Base-by-base conservation (phyloP, 257 asterid genomes). In the Solanum peruvianum region DNA sequence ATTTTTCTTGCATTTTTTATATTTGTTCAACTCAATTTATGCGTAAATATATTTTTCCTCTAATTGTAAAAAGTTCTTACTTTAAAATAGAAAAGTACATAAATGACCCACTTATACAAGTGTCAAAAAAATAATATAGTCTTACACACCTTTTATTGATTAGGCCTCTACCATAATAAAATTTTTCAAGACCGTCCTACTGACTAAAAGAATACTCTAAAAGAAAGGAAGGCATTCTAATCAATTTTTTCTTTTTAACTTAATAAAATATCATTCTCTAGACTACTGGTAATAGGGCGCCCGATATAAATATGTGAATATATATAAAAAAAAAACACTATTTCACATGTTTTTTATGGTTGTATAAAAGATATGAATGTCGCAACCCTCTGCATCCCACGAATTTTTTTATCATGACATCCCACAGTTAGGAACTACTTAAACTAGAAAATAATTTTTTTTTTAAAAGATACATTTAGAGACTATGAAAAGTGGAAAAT, bases 361-460 rank as follows among this genome's bases (percentile, higher is more conserved):
- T 85, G 91, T 49, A 87, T 93, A 95, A 20, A 92, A 89, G 86
- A 92, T 27, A 88, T 94, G 96, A 58, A 91, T 88, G 35, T 92
- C 93, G 14, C 89, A 91, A 83, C 95, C 92, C 86, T 93, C 94
- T 20, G 95, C 90, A 76, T 92, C 95, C 96, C 98, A 93, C 1
- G 35, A 94, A 91, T 81, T 94, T 96, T 90, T 85, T 89, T 31
- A n/a, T 64, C 98, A 94, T 95, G 49, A 90, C 95, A 39, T 93
- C 93, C 23, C 23, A 49, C 23, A 2, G 2, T 15, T 49, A 52
- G 23, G 3, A 16, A 52, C 9, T 49, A 49, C 23, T 49, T 49
- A 16, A 5, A 49, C 9, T 52, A 16, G 23, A 52, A 15, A 16
- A 16, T 52, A n/a, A n/a, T n/a, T n/a, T n/a, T n/a, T n/a, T n/a